phyloP scores from a whole-genome alignment of 208 protist species.

The Trypanosoma platydactyli region DNA sequence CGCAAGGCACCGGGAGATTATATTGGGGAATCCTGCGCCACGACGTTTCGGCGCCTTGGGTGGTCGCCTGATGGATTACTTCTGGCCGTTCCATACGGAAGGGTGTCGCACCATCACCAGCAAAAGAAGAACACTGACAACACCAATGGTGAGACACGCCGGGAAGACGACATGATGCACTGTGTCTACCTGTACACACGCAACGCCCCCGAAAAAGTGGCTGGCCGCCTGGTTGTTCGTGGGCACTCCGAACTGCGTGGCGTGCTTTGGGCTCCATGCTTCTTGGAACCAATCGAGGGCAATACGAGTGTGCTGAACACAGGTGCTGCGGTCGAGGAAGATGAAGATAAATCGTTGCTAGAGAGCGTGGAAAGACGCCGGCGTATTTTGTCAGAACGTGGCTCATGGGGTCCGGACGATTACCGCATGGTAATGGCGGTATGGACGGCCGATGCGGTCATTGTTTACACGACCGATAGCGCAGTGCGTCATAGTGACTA shows the following conservation, averaged over 20 bases:
- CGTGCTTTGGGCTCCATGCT: constrained; percentile 79
- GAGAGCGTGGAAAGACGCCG: constrained; percentile 4
- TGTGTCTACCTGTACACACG: constrained; percentile 82
- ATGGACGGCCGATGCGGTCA: constrained; percentile 83
- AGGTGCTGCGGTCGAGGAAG: constrained; percentile 1
- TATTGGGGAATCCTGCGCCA: constrained; percentile 71
- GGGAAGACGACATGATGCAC: constrained; percentile 60
- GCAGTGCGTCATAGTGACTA: constrained; percentile 82
- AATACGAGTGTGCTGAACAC: neutral
- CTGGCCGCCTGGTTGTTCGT: constrained; percentile 53
- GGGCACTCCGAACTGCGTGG: constrained; percentile 79
- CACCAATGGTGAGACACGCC: constrained; percentile 20
- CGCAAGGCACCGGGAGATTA: constrained; percentile 64
- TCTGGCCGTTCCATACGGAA: constrained; percentile 81
- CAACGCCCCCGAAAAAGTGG: constrained; percentile 55
- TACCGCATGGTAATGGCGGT: constrained; percentile 86
- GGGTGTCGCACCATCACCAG: constrained; percentile 28
- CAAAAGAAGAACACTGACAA: constrained; percentile 8
- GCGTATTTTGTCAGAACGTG: constrained; percentile 15
- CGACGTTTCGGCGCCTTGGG: constrained; percentile 70
- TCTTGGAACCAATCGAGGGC: constrained; percentile 49
- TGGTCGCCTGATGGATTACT: constrained; percentile 83
- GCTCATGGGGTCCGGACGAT: constrained; percentile 69
- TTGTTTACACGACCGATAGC: constrained; percentile 86
- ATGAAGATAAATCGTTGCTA: constrained; percentile 1